phyloP scores from a whole-genome alignment of 306 rosid species.

The Nissolia schottii region DNA sequence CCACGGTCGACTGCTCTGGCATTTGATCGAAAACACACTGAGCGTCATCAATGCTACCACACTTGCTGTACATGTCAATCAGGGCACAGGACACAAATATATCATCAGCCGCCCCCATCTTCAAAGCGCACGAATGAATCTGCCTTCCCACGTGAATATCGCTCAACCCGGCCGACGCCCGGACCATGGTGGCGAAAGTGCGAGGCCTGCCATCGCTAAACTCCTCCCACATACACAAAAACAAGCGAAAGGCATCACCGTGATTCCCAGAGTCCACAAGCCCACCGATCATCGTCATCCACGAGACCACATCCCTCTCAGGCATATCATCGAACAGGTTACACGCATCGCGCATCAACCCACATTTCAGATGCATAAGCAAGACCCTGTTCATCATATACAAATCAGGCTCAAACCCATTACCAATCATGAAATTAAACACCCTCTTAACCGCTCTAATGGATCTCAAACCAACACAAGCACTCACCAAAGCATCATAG shows the following conservation, averaged over 20 bases:
- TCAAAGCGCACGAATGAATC: constrained; percentile 72
- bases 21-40: constrained; percentile 67
- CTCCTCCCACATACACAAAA: constrained; percentile 66
- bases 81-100: constrained; percentile 64
- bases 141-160: constrained; percentile 52
- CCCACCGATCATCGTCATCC: constrained; percentile 62
- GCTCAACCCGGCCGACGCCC: constrained; percentile 69
- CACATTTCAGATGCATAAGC: constrained; percentile 70
- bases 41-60: constrained; percentile 77
- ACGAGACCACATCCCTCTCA: constrained; percentile 48
- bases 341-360: constrained; percentile 66
- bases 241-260: constrained; percentile 54
- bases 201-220: constrained; percentile 46
- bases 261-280: constrained; percentile 64
- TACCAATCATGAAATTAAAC: constrained; percentile 41
- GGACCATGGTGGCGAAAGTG: constrained; percentile 57
- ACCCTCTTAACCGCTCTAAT: constrained; percentile 69
- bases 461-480: constrained; percentile 65
- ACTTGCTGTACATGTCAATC: constrained; percentile 91
- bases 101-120: constrained; percentile 52
- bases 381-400: constrained; percentile 70
- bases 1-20: constrained; percentile 72
- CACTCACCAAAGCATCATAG: constrained; percentile 64
- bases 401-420: constrained; percentile 62
- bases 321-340: constrained; percentile 62